Base-by-base conservation (phyloP, 106 monocot species). In the Apostasia shenzhenica region DNA sequence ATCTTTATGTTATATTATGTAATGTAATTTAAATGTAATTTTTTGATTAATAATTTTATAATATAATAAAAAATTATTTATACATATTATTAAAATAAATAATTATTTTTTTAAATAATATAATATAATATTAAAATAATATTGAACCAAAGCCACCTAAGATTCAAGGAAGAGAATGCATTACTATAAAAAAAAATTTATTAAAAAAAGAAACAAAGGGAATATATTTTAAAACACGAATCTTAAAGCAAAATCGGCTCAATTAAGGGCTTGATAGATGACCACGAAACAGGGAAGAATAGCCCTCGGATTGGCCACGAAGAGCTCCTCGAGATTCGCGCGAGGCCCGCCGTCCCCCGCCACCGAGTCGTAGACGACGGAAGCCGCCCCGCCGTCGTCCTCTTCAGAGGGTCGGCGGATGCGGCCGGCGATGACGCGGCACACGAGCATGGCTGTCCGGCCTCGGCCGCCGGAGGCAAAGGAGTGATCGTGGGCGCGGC, bases 241-340 rank as follows among this genome's bases (percentile, higher is more conserved):
- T 41, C 1, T 5, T 55, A 8, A 37, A 63, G 26, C 26, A 26
- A 26, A 26, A 26, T 26, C 26, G 26, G 26, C 26, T 78, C 60
- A 91, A 41, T 75, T 63, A 6, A 73, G 41, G 1, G 72, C 79
- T n/a, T 77, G 80, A 52, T 97, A 97, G 50, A 97, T 78, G 55
- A 97, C 92, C 3, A 92, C 92, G 69, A 97, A 97, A 69, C 95
- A 97, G 0, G 95, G 89, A 4, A 97, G 74, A 2, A 97, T 89
- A 4, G 95, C 95, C 50, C 82, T 84, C 2, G 95, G 84, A 73
- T 86, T 86, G 38, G 81, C 59, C 53, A 95, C 86, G 45, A 91
- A 86, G 66, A 95, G 55, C 76, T 95, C 95, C 73, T 95, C 95
- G 5, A 95, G 71, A 74, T 76, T 80, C 59, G 71, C 69, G 70